A percentile compares a stretch with the other conserved stretches of the same genome.
phyloP scores from a whole-genome alignment of 2,329 filamentous ascomycete genomes.

The Aspergillus sp. region DNA sequence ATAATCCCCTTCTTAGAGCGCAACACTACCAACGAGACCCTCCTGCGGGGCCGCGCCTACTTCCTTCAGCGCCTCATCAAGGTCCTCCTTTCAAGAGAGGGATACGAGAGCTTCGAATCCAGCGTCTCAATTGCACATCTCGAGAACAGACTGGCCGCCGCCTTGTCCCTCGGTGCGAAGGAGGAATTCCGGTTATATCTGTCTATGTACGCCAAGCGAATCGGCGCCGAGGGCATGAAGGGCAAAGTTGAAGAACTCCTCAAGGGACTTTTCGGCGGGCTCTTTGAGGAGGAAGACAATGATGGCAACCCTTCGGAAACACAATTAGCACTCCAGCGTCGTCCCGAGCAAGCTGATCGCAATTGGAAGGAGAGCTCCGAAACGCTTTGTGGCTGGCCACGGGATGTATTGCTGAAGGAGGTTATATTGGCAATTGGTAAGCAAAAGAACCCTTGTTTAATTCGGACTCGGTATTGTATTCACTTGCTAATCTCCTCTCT shows the following conservation, averaged over 20 bases:
- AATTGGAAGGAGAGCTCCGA: constrained; percentile 55
- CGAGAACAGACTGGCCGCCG: constrained; percentile 90
- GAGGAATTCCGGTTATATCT: constrained; percentile 94
- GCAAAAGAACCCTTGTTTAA: constrained; percentile 25
- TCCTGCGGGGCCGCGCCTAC: constrained; percentile 88
- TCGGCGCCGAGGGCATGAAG: constrained; percentile 84
- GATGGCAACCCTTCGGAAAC: constrained; percentile 34
- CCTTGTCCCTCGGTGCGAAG: constrained; percentile 76
- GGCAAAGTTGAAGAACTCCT: constrained; percentile 92
- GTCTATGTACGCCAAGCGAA: constrained; percentile 96
- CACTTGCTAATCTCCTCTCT: constrained; percentile 3
- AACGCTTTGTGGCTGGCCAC: constrained; percentile 85
- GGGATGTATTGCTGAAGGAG: constrained; percentile 81
- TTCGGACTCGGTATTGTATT: neutral
- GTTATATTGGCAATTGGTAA: constrained; percentile 90
- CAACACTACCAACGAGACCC: constrained; percentile 88
- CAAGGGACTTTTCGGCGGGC: constrained; percentile 73
- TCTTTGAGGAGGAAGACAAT: constrained; percentile 58
- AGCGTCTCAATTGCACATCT: constrained; percentile 90
- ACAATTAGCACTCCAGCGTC: neutral
- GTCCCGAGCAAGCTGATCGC: constrained; percentile 27
- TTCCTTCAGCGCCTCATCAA: constrained; percentile 91
- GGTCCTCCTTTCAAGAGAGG: constrained; percentile 79
- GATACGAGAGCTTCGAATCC: constrained; percentile 88
- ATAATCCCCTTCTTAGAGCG: constrained; percentile 92